These are phyloP conservation scores for Globisporangium echinulatum DNA, from an alignment of 352 stramenopile genomes.

Conservation along the genomic window DNA sequence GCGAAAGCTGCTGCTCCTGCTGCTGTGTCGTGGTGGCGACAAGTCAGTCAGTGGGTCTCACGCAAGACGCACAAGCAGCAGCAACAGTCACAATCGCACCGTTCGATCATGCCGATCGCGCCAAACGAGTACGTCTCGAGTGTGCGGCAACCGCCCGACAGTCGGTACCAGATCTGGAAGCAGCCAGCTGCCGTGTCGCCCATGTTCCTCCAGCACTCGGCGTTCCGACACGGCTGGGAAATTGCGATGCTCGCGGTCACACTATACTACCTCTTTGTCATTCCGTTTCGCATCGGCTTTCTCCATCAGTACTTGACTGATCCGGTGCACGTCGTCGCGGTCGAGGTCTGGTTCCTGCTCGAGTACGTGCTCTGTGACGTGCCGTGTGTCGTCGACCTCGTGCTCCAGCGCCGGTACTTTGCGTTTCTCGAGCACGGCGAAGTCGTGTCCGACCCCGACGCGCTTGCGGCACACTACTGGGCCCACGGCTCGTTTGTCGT, in stretches of 20 bases:
- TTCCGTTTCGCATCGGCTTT: constrained; percentile 59
- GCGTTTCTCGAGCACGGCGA: constrained; percentile 39
- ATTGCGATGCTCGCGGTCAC: constrained; percentile 47
- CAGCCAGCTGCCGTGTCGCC: not conserved
- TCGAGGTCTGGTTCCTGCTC: constrained; percentile 34
- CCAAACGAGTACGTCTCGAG: not conserved
- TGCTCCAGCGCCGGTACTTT: constrained; percentile 54
- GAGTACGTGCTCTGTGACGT: constrained; percentile 51
- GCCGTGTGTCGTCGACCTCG: constrained; percentile 43
- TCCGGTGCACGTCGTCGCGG: constrained; percentile 9
- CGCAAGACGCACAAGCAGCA: not conserved
- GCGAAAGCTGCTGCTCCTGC: not conserved
- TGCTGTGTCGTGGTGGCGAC: not conserved
- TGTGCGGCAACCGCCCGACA: not conserved
- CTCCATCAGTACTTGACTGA: constrained; percentile 42
- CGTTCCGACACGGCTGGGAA: constrained; percentile 46
- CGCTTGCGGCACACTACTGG: constrained; percentile 43
- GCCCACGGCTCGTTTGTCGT: constrained; percentile 34
- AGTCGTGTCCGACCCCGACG: constrained; percentile 25
- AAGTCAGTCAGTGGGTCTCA: not conserved
- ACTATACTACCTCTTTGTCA: constrained; percentile 45
- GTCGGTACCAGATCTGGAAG: constrained; percentile 22
- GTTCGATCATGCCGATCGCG: not conserved
- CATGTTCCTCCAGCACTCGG: constrained; percentile 25
- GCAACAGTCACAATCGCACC: not conserved